A percentile compares a stretch with the other conserved stretches of the same genome.
These are phyloP conservation scores for Rhizopus delemar DNA, from an alignment of 371 early-diverging fungal species.

Conservation along the genomic window DNA sequence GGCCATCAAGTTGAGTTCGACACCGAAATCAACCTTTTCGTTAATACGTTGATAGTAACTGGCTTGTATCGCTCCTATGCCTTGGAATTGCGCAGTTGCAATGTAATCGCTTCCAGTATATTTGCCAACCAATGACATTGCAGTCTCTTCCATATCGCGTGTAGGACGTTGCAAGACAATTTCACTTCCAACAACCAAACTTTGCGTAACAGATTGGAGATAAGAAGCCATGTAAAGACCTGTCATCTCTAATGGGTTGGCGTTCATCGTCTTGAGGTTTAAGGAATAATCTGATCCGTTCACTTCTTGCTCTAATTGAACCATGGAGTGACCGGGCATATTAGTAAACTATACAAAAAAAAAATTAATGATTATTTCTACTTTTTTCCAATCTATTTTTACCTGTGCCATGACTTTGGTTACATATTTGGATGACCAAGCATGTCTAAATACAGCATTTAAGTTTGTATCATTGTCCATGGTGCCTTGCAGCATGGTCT, in stretches of 20 bases:
- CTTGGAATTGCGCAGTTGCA: slow-evolving; percentile 83
- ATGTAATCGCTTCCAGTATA: slow-evolving; percentile 75
- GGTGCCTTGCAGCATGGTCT: slow-evolving; percentile 82
- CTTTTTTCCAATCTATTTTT: slow-evolving; percentile 1
- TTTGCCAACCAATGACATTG: slow-evolving; percentile 74
- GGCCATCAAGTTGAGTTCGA: slow-evolving; percentile 85
- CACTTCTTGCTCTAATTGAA: slow-evolving; percentile 91
- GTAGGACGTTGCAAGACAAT: slow-evolving; percentile 83
- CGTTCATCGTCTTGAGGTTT: slow-evolving; percentile 93
- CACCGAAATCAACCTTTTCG: slow-evolving; percentile 91
- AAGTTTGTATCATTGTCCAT: slow-evolving; percentile 82
- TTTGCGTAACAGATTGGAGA: slow-evolving; percentile 87
- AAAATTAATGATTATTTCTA: neutral
- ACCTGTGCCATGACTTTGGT: slow-evolving; percentile 85
- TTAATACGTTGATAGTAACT: slow-evolving; percentile 91
- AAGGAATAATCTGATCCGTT: slow-evolving; percentile 83
- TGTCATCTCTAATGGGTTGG: slow-evolving; percentile 86
- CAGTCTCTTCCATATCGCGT: slow-evolving; percentile 81
- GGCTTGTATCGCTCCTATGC: slow-evolving; percentile 81
- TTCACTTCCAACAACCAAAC: slow-evolving; percentile 88
- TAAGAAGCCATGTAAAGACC: slow-evolving; percentile 87
- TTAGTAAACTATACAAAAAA: slow-evolving; percentile 51
- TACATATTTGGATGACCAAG: slow-evolving; percentile 45
- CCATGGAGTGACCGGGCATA: slow-evolving; percentile 83
- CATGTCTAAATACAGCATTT: slow-evolving; percentile 51